Evolutionary conservation across 2,329 filamentous ascomycete species (phyloP).

Genomic region (Aspergillus luchuensis): DNA sequence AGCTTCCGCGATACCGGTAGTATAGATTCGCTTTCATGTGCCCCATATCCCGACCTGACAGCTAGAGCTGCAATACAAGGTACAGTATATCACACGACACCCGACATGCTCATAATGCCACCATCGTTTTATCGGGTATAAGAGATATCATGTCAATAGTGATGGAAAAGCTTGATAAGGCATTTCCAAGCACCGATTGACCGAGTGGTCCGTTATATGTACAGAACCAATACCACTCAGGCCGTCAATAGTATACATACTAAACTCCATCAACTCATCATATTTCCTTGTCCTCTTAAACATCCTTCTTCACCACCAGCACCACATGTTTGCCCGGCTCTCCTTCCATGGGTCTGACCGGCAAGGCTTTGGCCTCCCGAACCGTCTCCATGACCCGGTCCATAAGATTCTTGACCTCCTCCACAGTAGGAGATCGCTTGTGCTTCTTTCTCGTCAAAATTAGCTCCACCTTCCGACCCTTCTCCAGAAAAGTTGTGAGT

Average conservation of each 20-base stretch:
- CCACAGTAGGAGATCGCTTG: constrained; percentile 59
- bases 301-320: constrained; percentile 38
- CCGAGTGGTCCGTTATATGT: not conserved
- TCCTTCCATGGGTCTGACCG: constrained; percentile 46
- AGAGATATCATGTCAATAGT: not conserved
- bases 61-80: not conserved
- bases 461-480: constrained; percentile 76
- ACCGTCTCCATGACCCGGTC: constrained; percentile 51
- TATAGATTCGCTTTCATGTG: no score
- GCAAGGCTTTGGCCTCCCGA: constrained; percentile 45
- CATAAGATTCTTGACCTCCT: constrained; percentile 65
- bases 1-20: no score
- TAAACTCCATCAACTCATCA: not conserved
- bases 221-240: not conserved
- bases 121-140: not conserved
- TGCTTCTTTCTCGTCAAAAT: constrained; percentile 68
- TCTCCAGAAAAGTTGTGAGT: constrained; percentile 68
- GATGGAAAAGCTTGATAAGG: not conserved
- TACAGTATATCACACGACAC: not conserved
- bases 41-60: no score
- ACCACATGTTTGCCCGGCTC: constrained; percentile 40
- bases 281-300: constrained; percentile 2
- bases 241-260: constrained; percentile 19
- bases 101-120: not conserved
- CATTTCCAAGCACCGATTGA: not conserved